Conservation (phyloP, 768 basidiomycete species). For the Austroboletus festivus region DNA sequence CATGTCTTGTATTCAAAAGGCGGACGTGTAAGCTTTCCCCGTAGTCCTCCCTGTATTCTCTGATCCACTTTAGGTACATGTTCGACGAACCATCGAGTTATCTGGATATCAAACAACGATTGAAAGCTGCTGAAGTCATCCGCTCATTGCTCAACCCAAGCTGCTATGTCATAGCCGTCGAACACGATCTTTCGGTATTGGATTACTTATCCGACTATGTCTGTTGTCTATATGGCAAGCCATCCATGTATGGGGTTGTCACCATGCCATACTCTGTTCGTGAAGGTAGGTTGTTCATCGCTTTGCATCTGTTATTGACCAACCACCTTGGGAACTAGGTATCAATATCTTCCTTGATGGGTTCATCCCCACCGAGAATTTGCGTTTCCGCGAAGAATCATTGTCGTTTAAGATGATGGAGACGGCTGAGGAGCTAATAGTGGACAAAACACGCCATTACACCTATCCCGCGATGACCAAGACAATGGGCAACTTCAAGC, state of each 20-base stretch:
- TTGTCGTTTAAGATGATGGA: conserved; percentile 98
- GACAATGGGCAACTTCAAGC: conserved; percentile 92
- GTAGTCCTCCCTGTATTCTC: neutral
- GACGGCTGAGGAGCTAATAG: conserved; percentile 84
- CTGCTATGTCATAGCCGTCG: conserved; percentile 95
- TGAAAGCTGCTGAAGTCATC: conserved; percentile 94
- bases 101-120: conserved; percentile 92
- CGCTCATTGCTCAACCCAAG: conserved; percentile 77
- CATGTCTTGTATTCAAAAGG: conserved; percentile 91
- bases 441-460: conserved; percentile 87
- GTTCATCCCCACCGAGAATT: conserved; percentile 96
- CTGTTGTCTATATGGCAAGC: conserved; percentile 96
- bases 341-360: conserved; percentile 99
- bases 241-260: conserved; percentile 96
- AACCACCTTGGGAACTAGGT: conserved; percentile 43
- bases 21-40: conserved; percentile 76
- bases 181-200: conserved; percentile 97
- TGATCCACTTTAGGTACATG: conserved; percentile 70
- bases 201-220: conserved; percentile 99
- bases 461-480: conserved; percentile 96
- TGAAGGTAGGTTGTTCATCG: conserved; percentile 61
- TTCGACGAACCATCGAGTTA: conserved; percentile 99
- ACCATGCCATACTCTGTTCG: conserved; percentile 98
- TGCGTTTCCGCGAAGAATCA: conserved; percentile 95
- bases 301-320: conserved; percentile 1